phyloP scores from a whole-genome alignment of 2,329 filamentous ascomycete species.

The Amesomyces nigricolor region DNA sequence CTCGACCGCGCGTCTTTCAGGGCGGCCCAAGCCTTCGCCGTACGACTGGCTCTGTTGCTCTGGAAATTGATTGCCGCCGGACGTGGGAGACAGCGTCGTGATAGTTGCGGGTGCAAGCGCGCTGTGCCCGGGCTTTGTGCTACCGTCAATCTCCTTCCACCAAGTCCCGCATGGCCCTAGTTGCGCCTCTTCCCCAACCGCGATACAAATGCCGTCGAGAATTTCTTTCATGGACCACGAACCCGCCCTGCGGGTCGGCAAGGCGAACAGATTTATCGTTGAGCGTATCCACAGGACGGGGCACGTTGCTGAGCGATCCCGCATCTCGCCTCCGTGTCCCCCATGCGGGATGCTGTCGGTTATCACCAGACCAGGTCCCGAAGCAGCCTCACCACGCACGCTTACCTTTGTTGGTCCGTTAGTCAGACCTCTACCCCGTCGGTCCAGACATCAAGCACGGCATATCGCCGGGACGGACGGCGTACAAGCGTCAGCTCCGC shows the following conservation, averaged over 20 bases:
- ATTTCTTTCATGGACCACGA: neutral
- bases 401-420: neutral
- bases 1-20: slow-evolving; percentile 1
- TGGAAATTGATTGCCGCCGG: slow-evolving; percentile 16
- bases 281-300: neutral
- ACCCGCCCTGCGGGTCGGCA: too few relatives aligned
- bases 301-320: neutral
- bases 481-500: neutral
- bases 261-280: too few relatives aligned
- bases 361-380: slow-evolving; percentile 6
- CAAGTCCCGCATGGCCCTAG: slow-evolving; percentile 3
- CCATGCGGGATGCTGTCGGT: slow-evolving; percentile 8
- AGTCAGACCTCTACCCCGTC: neutral
- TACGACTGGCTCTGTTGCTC: slow-evolving; percentile 16
- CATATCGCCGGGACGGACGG: neutral
- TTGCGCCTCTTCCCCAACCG: slow-evolving; percentile 12
- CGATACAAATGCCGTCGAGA: neutral
- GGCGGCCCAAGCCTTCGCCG: neutral
- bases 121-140: slow-evolving; percentile 4
- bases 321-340: neutral
- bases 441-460: neutral
- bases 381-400: neutral
- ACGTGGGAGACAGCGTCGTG: slow-evolving; percentile 14
- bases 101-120: slow-evolving; percentile 9
- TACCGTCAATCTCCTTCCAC: slow-evolving; percentile 15